Percentiles rank a stretch among this genome's conserved stretches.
phyloP scores from a whole-genome alignment of 345 rosid genomes.

The Salix koriyanagi region DNA sequence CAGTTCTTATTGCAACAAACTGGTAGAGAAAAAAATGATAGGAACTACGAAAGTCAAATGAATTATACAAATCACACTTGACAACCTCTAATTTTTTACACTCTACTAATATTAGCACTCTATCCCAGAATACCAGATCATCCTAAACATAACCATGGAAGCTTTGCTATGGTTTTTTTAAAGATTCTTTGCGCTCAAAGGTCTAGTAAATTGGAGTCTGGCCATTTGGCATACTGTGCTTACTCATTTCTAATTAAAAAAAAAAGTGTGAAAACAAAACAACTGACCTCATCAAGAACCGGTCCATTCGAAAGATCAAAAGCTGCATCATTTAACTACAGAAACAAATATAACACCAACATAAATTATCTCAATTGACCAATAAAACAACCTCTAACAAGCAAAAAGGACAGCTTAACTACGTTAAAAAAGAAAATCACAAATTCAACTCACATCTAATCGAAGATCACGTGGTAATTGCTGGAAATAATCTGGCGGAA shows the following conservation, averaged over 20 bases:
- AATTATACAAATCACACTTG: too few relatives aligned
- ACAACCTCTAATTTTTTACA: too few relatives aligned
- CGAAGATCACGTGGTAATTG: slow-evolving; percentile 77
- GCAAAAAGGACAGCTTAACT: neutral
- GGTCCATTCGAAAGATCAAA: slow-evolving; percentile 92
- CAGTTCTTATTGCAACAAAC: neutral
- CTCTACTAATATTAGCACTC: too few relatives aligned
- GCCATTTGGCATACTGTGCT: neutral
- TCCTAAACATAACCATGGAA: neutral
- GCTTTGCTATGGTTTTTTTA: neutral
- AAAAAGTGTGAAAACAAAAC: neutral
- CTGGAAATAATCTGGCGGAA: slow-evolving; percentile 68
- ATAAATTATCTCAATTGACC: neutral
- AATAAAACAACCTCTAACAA: neutral
- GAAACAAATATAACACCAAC: neutral
- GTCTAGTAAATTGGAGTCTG: neutral
- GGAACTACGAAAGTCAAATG: too few relatives aligned
- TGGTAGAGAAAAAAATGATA: neutral
- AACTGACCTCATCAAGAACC: slow-evolving; percentile 66
- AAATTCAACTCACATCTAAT: slow-evolving; percentile 52
- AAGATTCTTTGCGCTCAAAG: neutral
- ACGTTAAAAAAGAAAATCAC: neutral
- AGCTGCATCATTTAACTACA: slow-evolving; percentile 88
- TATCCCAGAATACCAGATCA: too few relatives aligned
- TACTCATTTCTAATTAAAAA: neutral